These are phyloP conservation scores for Cystobasidium sp. DNA, from an alignment of 1,284 basidiomycete species.

Conservation along the genomic window DNA sequence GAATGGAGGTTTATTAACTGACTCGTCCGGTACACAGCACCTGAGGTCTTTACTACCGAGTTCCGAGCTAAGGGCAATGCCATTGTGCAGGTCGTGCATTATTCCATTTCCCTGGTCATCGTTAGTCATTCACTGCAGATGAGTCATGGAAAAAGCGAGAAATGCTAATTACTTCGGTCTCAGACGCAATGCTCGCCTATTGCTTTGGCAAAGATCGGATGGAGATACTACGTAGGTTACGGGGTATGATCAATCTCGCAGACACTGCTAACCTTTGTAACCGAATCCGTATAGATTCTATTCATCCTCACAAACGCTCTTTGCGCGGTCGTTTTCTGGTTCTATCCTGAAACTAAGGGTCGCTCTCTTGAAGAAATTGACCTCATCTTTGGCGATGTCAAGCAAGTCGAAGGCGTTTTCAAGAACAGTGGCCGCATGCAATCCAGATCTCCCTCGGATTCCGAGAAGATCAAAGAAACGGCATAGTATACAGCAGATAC, in stretches of 20 bases:
- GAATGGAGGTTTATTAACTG: too few relatives aligned
- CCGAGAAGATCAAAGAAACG: slow-evolving; percentile 32
- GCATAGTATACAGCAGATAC: too few relatives aligned
- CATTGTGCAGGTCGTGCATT: slow-evolving; percentile 39
- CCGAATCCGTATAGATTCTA: slow-evolving; percentile 16
- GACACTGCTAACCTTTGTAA: neutral
- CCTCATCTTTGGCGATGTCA: slow-evolving; percentile 56
- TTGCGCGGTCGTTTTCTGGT: slow-evolving; percentile 33
- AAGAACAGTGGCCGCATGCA: neutral
- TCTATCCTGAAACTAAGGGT: slow-evolving; percentile 51
- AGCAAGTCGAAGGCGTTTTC: slow-evolving; percentile 40
- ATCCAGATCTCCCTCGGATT: slow-evolving; percentile 4
- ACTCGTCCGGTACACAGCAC: too few relatives aligned
- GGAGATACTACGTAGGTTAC: slow-evolving; percentile 27
- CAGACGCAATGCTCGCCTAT: slow-evolving; percentile 39
- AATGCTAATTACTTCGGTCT: neutral
- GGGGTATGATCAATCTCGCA: neutral
- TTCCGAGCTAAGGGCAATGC: slow-evolving; percentile 35
- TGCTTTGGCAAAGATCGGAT: slow-evolving; percentile 29
- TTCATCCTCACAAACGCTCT: slow-evolving; percentile 37
- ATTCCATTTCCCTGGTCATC: slow-evolving; percentile 32
- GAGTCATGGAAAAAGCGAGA: neutral
- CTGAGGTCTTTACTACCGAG: slow-evolving; percentile 38
- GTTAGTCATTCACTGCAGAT: neutral
- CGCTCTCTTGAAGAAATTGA: slow-evolving; percentile 58